These are phyloP conservation scores for Ceriops decandra DNA, from an alignment of 345 rosid species.

Conservation along the genomic window DNA sequence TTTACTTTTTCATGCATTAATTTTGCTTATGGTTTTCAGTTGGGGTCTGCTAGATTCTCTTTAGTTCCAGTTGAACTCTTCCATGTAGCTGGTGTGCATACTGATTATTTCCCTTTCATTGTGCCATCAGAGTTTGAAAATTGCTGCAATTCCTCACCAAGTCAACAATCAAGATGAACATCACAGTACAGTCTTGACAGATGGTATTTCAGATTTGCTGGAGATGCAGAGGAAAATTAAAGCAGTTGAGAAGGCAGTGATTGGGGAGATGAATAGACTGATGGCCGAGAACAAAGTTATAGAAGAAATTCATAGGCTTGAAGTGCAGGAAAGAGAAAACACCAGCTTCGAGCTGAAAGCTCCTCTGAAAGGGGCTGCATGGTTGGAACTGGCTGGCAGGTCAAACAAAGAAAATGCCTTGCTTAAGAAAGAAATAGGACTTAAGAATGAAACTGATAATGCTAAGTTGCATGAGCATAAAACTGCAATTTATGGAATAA, in stretches of 20 bases:
- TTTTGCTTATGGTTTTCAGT: neutral
- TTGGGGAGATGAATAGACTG: slow-evolving; percentile 11
- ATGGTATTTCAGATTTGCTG: slow-evolving; percentile 49
- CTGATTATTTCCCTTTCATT: slow-evolving; percentile 1
- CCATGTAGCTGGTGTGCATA: slow-evolving; percentile 3
- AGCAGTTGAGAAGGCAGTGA: slow-evolving; percentile 37
- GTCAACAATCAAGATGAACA: slow-evolving; percentile 22
- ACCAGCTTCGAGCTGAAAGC: slow-evolving; percentile 14
- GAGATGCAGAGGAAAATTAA: slow-evolving; percentile 45
- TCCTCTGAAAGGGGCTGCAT: slow-evolving; percentile 16
- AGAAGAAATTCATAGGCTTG: slow-evolving; percentile 45
- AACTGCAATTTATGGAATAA: slow-evolving; percentile 8
- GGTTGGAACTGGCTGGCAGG: slow-evolving; percentile 19
- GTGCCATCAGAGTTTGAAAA: slow-evolving; percentile 23
- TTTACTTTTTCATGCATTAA: neutral
- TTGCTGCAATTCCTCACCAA: slow-evolving; percentile 29
- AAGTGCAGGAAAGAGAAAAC: slow-evolving; percentile 25
- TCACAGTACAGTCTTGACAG: slow-evolving; percentile 16
- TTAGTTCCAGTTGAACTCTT: slow-evolving; percentile 7
- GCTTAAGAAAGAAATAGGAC: slow-evolving; percentile 29
- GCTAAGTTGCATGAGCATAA: neutral
- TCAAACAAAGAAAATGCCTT: slow-evolving; percentile 20
- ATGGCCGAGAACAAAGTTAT: slow-evolving; percentile 40
- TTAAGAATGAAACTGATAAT: slow-evolving; percentile 31
- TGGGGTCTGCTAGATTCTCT: neutral